Base-by-base conservation (phyloP, 2,329 filamentous ascomycete species). In the Trichoderma sp. region DNA sequence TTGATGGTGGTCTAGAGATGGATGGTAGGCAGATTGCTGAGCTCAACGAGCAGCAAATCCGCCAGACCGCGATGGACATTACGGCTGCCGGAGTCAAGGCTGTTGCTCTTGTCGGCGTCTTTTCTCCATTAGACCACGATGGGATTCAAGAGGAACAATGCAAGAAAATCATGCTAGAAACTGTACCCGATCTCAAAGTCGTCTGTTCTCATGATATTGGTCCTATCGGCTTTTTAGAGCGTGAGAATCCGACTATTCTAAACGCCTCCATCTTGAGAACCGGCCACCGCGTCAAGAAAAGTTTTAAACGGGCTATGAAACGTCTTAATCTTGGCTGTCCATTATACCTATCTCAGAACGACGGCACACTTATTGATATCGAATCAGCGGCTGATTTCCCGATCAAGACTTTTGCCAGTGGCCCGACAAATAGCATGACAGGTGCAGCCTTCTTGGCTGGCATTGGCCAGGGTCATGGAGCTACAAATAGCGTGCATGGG, bases 191-290 rank as follows among this genome's bases (percentile, higher is more conserved):
- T 5, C 76, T 86, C 0, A 79, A 81, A 1, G 81, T 87, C 0
- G 84, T 87, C 1, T 87, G 85, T 75, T 87, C 86, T 0, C 83
- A 85, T 41, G 81, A 84, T 21, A 85, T 88, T n/a, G 86, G 85
- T 0, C 84, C 84, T 2, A 84, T 85, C 0, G 87, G 87, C 0
- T 78, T 88, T 1, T 76, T 88, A 9, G 84, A 85, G 76, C 76
- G 88, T n/a, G 88, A 90, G 78, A 90, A 90, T 81, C 88, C 88
- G 4, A 87, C 87, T 1, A 89, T 90, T 29, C 83, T 90, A 65
- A 90, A 90, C 75, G 88, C 88, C 3, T 85, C 88, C 9, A 87
- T 90, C 64, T 81, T 89, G 12, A 80, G 83, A 6, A 87, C 87
- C 38, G 88, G 87, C 0, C 83, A 84, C 11, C 84, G 83, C 63